Evolutionary conservation across 768 basidiomycete genomes (phyloP), one percentile per base, ranked within the genome.

Genomic region (Podaxis carcinomalis): DNA sequence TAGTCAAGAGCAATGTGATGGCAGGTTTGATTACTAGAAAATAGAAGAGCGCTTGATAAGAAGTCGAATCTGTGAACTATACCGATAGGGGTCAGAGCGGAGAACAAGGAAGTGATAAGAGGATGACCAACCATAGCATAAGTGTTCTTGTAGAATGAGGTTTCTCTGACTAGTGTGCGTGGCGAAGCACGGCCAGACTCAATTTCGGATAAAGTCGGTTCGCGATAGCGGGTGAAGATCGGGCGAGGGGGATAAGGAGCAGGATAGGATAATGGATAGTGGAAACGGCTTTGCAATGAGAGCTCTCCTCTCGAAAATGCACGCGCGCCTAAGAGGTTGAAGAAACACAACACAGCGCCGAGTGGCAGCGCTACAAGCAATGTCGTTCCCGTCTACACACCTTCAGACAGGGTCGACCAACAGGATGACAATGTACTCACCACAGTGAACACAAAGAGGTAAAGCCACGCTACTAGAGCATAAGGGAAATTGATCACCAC

Each of bases 1-100:
- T 69, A 4, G 83, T 80, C 37, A 92, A 75, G 16, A 88, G 74
- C 27, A 93, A 72, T 0, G 90, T 91, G 70, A 93, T 89, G 32
- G 84, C 80, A 2, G 92, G 90, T 70, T 93, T 93, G 77, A 93
- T 86, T 53, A 93, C 89, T 62, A 93, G 81, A 74, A 93, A 93
- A 70, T 93, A 93, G 78, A 93, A 93, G 2, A 93, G 79, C 0
- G 92, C 87, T 75, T 90, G 89, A 72, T 91, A 93, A 16, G 91
- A 89, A 4, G 88, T 90, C 40, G 88, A 75, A 67, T 93, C 91
- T 44, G 87, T 86, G 73, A 93, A 93, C 90, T 92, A 65, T 19
- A 50, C 4, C 7, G 25, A 54, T 58, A 64, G 55, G 19, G 14
- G 36, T 49, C 46, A 42, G 23, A 40, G 10, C 19, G 49, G 25